A percentile compares a stretch with the other conserved stretches of the same genome.
Evolutionary conservation across 2,329 filamentous ascomycete genomes (phyloP).

Genomic region (Fusarium palustre): DNA sequence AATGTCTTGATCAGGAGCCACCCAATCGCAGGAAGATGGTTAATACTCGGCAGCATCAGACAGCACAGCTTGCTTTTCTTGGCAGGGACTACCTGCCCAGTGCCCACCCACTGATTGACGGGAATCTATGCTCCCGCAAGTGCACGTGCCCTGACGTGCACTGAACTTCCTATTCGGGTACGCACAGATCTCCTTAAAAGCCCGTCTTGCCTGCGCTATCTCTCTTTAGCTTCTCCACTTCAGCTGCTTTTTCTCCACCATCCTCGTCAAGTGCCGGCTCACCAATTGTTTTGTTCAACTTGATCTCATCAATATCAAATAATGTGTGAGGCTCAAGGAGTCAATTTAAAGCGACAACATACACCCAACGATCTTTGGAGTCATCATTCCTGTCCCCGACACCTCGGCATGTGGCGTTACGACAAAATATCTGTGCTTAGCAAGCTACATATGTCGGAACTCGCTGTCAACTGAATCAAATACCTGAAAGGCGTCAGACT

Average conservation of each 20-base stretch:
- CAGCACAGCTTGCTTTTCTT: constrained; percentile 34
- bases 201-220: constrained; percentile 23
- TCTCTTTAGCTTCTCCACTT: constrained; percentile 29
- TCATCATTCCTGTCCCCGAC: background rate
- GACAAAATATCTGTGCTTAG: background rate
- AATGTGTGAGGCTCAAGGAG: background rate
- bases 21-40: background rate
- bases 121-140: constrained; percentile 40
- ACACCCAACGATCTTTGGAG: background rate
- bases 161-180: constrained; percentile 33
- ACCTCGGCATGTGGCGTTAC: background rate
- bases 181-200: constrained; percentile 29
- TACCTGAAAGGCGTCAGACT: background rate
- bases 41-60: background rate
- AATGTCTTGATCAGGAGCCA: background rate
- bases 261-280: constrained; percentile 26
- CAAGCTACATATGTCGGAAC: constrained; percentile 1
- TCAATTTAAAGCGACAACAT: background rate
- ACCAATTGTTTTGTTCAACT: constrained; percentile 12
- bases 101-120: constrained; percentile 22
- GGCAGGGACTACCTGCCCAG: constrained; percentile 26
- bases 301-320: background rate
- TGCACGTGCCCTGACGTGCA: constrained; percentile 40
- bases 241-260: constrained; percentile 18
- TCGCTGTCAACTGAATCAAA: constrained; percentile 10